phyloP scores from a whole-genome alignment of 495 filamentous ascomycete genomes.

The Penicillium lagena region DNA sequence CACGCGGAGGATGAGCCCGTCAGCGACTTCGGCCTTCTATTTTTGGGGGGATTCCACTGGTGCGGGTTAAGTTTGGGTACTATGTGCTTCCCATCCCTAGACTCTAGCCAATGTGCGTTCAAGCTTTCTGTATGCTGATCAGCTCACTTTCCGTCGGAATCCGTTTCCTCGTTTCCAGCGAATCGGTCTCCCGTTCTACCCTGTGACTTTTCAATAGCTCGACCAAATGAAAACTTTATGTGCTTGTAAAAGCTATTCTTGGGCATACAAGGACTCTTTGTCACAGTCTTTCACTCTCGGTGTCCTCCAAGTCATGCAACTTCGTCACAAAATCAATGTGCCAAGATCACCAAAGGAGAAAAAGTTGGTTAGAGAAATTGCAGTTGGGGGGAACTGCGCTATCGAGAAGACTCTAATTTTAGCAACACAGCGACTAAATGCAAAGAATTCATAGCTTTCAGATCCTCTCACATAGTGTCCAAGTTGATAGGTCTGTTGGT shows the following conservation, averaged over 20 bases:
- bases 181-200: not conserved
- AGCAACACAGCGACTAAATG: not conserved
- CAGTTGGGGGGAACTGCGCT: not conserved
- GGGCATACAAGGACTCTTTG: not conserved
- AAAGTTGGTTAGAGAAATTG: not conserved
- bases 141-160: not conserved
- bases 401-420: conserved; percentile 2
- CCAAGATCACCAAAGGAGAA: not conserved
- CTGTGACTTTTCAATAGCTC: not conserved
- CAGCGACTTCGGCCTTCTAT: not conserved
- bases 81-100: not conserved
- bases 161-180: not conserved
- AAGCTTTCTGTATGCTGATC: not conserved
- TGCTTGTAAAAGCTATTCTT: not conserved
- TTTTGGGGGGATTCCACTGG: not conserved
- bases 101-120: not conserved
- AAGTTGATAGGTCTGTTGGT: too few species aligned
- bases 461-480: too few species aligned
- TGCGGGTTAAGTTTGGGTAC: too few species aligned
- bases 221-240: not conserved
- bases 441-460: too few species aligned
- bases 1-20: not conserved
- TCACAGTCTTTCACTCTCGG: not conserved
- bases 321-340: not conserved
- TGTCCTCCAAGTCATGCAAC: too few species aligned